A percentile compares a stretch with the other conserved stretches of the same genome.
phyloP scores from a whole-genome alignment of 2,329 filamentous ascomycete species.

The Lecanoromycetidae sp. region DNA sequence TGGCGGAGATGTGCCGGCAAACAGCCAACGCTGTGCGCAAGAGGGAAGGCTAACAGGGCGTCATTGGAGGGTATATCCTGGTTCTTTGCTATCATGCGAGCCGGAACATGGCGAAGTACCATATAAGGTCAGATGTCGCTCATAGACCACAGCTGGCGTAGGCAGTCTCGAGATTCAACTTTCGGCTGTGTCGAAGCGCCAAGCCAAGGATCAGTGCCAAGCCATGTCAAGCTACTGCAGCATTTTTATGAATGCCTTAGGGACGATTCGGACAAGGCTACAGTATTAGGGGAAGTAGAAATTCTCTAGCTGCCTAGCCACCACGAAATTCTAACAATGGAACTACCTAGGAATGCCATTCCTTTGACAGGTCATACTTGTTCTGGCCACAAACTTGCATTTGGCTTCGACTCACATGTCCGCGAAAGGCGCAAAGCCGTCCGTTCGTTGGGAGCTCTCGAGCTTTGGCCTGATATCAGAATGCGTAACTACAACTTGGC shows the following conservation, averaged over 20 bases:
- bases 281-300: neutral
- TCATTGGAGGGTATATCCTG: neutral
- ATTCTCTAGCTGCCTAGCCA: too few relatives aligned
- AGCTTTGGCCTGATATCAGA: too few relatives aligned
- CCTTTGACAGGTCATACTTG: too few relatives aligned
- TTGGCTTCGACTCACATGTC: too few relatives aligned
- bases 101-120: neutral
- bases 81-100: neutral
- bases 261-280: neutral
- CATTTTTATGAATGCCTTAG: too few relatives aligned
- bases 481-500: too few relatives aligned
- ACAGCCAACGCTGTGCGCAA: constrained; percentile 1
- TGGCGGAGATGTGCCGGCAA: constrained; percentile 14
- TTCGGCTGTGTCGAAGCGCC: constrained; percentile 5
- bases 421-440: too few relatives aligned
- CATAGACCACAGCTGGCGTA: constrained; percentile 4
- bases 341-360: too few relatives aligned
- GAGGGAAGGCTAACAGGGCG: neutral
- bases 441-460: too few relatives aligned
- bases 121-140: constrained; percentile 2
- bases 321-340: too few relatives aligned
- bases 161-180: neutral
- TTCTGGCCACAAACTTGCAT: too few relatives aligned
- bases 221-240: neutral
- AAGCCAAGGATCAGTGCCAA: constrained; percentile 3